phyloP scores from a whole-genome alignment of 352 stramenopile genomes.

The Lagenidium sp. region DNA sequence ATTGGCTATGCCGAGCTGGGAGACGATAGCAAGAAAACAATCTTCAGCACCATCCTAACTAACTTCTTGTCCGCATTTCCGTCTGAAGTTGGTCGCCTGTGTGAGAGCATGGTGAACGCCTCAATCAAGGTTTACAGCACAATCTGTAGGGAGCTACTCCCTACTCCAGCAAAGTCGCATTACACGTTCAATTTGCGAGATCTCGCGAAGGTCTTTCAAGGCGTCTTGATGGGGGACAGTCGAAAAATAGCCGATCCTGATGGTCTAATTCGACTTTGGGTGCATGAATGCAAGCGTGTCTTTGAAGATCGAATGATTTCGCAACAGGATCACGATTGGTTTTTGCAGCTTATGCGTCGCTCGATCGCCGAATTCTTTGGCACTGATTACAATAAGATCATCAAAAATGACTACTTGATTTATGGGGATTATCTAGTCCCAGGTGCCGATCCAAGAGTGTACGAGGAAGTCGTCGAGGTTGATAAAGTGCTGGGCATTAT shows the following conservation, averaged over 20 bases:
- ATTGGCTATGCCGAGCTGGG: constrained; percentile 88
- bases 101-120: constrained; percentile 61
- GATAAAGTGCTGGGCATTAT: constrained; percentile 80
- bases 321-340: constrained; percentile 87
- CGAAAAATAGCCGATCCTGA: constrained; percentile 53
- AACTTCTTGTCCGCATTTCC: constrained; percentile 70
- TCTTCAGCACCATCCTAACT: constrained; percentile 90
- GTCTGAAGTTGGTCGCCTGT: constrained; percentile 42
- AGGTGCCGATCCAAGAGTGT: constrained; percentile 75
- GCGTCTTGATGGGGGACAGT: constrained; percentile 81
- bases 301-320: constrained; percentile 94
- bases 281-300: constrained; percentile 91
- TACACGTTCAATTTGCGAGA: constrained; percentile 96
- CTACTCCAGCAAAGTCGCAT: constrained; percentile 91
- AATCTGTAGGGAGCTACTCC: constrained; percentile 85
- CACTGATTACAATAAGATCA: constrained; percentile 74
- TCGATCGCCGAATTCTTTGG: constrained; percentile 72
- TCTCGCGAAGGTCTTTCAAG: constrained; percentile 91
- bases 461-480: constrained; percentile 84
- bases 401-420: constrained; percentile 61
- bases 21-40: constrained; percentile 84
- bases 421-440: constrained; percentile 80
- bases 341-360: constrained; percentile 57
- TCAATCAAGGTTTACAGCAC: constrained; percentile 90
- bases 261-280: constrained; percentile 82